These are phyloP conservation scores for Aspergillus indologenus DNA, from an alignment of 495 filamentous ascomycete species.

Conservation along the genomic window DNA sequence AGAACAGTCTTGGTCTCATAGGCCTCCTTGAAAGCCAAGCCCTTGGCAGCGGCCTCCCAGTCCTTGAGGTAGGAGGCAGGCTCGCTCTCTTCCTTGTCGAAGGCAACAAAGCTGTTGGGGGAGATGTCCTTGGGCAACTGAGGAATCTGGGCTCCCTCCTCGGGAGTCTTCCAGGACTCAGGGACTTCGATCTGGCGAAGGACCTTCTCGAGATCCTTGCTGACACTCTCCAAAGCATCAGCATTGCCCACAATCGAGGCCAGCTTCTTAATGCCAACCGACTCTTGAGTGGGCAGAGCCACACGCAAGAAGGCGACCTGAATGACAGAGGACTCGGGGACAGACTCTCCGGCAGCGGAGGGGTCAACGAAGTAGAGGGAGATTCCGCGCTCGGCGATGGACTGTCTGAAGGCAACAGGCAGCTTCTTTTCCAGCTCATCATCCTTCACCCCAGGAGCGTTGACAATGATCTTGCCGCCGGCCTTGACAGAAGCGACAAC, in stretches of 20 bases:
- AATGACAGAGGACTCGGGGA: slow-evolving; percentile 58
- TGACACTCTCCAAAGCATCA: slow-evolving; percentile 55
- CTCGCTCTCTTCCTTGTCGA: slow-evolving; percentile 73
- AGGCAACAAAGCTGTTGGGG: slow-evolving; percentile 75
- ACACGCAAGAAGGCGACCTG: slow-evolving; percentile 80
- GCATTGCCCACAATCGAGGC: slow-evolving; percentile 52
- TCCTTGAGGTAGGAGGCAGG: slow-evolving; percentile 62
- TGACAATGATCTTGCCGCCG: slow-evolving; percentile 70
- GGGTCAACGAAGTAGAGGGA: slow-evolving; percentile 74
- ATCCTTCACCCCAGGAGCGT: slow-evolving; percentile 71
- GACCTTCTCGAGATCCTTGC: slow-evolving; percentile 64
- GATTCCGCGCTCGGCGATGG: slow-evolving; percentile 62
- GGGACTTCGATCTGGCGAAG: slow-evolving; percentile 72
- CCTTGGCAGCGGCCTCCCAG: slow-evolving; percentile 82
- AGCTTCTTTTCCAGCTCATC: slow-evolving; percentile 91
- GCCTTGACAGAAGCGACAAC: slow-evolving; percentile 67
- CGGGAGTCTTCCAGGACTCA: slow-evolving; percentile 69
- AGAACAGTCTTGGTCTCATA: slow-evolving; percentile 70
- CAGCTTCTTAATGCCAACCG: slow-evolving; percentile 52
- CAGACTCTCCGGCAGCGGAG: slow-evolving; percentile 54
- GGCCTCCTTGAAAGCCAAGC: slow-evolving; percentile 90
- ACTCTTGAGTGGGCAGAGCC: slow-evolving; percentile 57
- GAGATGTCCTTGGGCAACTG: slow-evolving; percentile 59
- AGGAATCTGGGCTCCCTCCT: slow-evolving; percentile 50
- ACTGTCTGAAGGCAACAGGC: slow-evolving; percentile 60